Evolutionary conservation across 1,284 basidiomycete species (phyloP).

Genomic region (Puccinia polysora): DNA sequence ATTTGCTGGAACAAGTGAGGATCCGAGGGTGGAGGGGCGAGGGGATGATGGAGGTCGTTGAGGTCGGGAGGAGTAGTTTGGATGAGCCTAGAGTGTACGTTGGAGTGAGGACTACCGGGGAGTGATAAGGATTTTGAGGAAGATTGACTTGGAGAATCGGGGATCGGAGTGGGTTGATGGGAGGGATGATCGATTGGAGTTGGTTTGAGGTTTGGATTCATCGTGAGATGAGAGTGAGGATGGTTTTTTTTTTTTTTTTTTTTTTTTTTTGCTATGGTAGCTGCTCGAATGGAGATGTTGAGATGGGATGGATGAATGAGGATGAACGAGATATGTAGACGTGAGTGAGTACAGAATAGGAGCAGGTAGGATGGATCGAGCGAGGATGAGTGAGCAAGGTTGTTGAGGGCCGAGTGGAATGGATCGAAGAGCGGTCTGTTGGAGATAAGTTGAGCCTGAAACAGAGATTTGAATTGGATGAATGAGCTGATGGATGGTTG

Average conservation of each 20-base stretch:
- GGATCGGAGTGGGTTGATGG: conserved; percentile 58
- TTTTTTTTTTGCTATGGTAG: no score
- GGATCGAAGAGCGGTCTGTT: no score
- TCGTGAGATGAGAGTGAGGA: no score
- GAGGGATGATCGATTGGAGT: conserved; percentile 74
- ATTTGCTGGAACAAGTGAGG: conserved; percentile 10
- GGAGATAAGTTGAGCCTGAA: no score
- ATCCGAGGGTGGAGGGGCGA: not conserved
- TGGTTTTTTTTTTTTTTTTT: no score
- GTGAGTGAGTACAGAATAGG: conserved; percentile 8
- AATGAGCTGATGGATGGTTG: no score
- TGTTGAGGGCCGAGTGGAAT: conserved; percentile 1
- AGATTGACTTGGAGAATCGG: not conserved
- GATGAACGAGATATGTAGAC: conserved; percentile 56
- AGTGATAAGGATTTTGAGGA: not conserved
- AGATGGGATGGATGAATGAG: conserved; percentile 3
- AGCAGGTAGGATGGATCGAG: conserved; percentile 17
- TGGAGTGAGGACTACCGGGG: not conserved
- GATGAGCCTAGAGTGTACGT: not conserved
- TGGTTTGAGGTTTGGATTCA: conserved; percentile 40
- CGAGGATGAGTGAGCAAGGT: not conserved
- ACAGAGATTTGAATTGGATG: no score
- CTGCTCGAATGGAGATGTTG: conserved; percentile 56
- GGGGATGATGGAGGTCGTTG: not conserved
- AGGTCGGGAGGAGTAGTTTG: not conserved